Evolutionary conservation across 768 basidiomycete species (phyloP), one percentile per base, ranked within the genome.

Genomic region (Suillus variegatus): DNA sequence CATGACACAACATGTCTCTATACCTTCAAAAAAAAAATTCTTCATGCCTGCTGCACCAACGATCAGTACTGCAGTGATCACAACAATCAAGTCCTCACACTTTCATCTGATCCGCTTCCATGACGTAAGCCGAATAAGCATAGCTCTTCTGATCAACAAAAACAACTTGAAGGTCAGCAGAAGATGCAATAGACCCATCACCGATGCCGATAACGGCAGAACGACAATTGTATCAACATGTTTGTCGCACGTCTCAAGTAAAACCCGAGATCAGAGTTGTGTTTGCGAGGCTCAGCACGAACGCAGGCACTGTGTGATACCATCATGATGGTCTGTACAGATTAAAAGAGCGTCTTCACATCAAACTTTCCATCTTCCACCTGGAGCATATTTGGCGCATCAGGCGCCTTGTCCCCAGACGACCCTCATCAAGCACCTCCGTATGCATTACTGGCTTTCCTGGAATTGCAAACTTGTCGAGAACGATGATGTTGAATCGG

Each of bases 41-140:
- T 22, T n/a, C 3, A 67, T 43, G 18, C 71, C 76, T 49, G 70
- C 67, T 12, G 22, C 52, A 2, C 68, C 71, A 6, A 72, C 69
- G 6, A 75, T 67, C 28, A 28, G 28, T 28, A 28, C 28, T 28
- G 4, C 28, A 28, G 28, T 28, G 28, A 28, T 32, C 32, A 32
- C 32, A 5, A 32, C 32, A 32, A 32, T 32, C 32, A 32, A 5
- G 4, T 5, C 0, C 32, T 32, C 32, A 71, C 2, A 75, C 74
- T 16, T 78, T 66, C 7, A 68, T 68, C 51, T 76, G 77, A 10
- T 72, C 72, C 16, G 73, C 73, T 25, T 64, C 65, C n/a, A 75
- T 70, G 56, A 71, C 69, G 71, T 82, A 82, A 1, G 75, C 72
- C 3, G 67, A 68, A 66, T 78, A 75, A 1, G 81, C 81, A 63